Evolutionary conservation across 148 eudicot genomes (phyloP), one percentile per base, ranked within the genome.

Genomic region (Vaccinium vitisidaea): DNA sequence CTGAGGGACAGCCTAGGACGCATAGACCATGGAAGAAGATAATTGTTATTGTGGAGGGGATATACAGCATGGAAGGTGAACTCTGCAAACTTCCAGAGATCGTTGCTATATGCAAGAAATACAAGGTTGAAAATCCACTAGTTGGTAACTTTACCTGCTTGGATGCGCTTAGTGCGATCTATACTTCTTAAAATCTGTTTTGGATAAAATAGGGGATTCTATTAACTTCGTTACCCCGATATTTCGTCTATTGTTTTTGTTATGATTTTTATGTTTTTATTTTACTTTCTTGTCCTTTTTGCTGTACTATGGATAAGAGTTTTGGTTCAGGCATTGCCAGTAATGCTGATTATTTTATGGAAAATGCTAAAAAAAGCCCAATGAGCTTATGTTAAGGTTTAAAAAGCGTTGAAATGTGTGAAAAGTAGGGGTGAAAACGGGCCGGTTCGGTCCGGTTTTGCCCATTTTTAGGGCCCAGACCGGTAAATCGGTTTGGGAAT

Each of bases 11-110:
- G 85, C 98, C 98, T 12, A 93, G 99, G 84, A 97, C 99, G 18
- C 99, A 95, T 90, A 91, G 99, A 90, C 98, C 99, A 65, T 97
- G 99, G 99, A 97, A 97, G 89, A 97, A 97, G 87, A 97, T 97
- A 70, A 91, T 97, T 61, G 96, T 97, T 80, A 91, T 95, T 76
- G 99, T 97, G 81, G 99, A 97, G 90, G 99, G 99, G 54, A 97
- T 97, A 85, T 97, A 97, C 84, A 97, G 99, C 84, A 97, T 97
- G 99, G 99, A 97, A 90, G 99, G 99, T 30, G 99, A 97, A 86
- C 93, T 97, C 18, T 97, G 99, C 93, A 92, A 95, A 53, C 98
- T 97, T 75, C 98, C 99, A n/a, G 99, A 95, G 90, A 93, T 97
- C 81, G 98, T 95, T 80, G 89, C 98, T 27, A 86, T 97, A 86